These are phyloP conservation scores for Alternaria dauci DNA, from an alignment of 2,329 filamentous ascomycete genomes.

Conservation along the genomic window DNA sequence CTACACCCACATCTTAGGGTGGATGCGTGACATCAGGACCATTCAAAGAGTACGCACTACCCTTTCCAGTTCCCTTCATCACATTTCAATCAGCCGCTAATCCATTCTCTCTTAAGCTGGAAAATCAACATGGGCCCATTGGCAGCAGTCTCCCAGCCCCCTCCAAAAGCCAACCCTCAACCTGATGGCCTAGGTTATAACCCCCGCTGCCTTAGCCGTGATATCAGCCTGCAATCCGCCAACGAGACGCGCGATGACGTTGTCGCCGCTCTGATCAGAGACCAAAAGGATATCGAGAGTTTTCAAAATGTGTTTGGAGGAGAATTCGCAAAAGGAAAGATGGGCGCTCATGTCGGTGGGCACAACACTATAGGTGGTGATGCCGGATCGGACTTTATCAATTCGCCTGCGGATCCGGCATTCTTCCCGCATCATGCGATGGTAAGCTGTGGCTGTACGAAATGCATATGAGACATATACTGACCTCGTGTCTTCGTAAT, in stretches of 20 bases:
- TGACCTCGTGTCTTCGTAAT: too few relatives aligned
- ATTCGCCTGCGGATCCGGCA: slow-evolving; percentile 2
- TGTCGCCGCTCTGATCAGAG: slow-evolving; percentile 33
- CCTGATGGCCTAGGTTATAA: slow-evolving; percentile 42
- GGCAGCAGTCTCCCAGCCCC: slow-evolving; percentile 33
- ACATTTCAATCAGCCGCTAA: background rate
- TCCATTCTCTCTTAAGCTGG: slow-evolving; percentile 26
- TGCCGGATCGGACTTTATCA: background rate
- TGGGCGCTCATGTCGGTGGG: slow-evolving; percentile 56
- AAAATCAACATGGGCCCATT: slow-evolving; percentile 60
- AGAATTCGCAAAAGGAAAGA: slow-evolving; percentile 43
- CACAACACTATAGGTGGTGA: slow-evolving; percentile 58
- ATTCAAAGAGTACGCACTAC: slow-evolving; percentile 54
- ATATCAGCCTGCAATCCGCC: slow-evolving; percentile 40
- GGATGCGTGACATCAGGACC: slow-evolving; percentile 64
- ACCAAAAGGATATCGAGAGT: slow-evolving; percentile 36
- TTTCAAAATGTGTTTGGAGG: slow-evolving; percentile 53
- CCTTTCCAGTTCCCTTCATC: background rate
- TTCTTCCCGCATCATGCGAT: slow-evolving; percentile 54
- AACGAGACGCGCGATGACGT: slow-evolving; percentile 36
- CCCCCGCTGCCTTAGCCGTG: slow-evolving; percentile 52
- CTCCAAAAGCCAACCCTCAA: slow-evolving; percentile 40
- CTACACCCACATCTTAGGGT: slow-evolving; percentile 39
- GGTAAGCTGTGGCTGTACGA: slow-evolving; percentile 18
- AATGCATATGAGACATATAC: too few relatives aligned